phyloP scores from a whole-genome alignment of 345 rosid genomes.

The Erysimum cheiranthoides region DNA sequence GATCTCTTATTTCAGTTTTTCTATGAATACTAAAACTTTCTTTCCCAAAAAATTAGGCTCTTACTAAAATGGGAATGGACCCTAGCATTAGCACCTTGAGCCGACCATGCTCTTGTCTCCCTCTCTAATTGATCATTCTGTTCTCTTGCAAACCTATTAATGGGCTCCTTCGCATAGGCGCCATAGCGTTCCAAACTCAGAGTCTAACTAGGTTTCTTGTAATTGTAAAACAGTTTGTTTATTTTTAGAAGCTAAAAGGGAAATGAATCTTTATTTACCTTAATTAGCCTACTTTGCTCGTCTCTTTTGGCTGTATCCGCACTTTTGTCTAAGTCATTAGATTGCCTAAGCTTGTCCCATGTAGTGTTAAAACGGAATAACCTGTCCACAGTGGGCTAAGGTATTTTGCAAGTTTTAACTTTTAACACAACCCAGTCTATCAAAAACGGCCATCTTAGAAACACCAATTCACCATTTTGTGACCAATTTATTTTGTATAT shows the following conservation, averaged over 20 bases:
- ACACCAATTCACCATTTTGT: no score
- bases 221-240: slow-evolving; percentile 3
- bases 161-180: background rate
- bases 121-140: slow-evolving; percentile 8
- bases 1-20: no score
- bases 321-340: no score
- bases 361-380: no score
- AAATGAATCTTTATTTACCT: slow-evolving; percentile 1
- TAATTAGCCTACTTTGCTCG: slow-evolving; percentile 12
- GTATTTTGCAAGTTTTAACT: no score
- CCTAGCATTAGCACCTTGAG: no score
- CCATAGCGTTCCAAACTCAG: slow-evolving; percentile 7
- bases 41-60: background rate
- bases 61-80: no score
- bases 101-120: slow-evolving; percentile 17
- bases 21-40: background rate
- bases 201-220: slow-evolving; percentile 1
- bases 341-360: no score
- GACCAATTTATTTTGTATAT: slow-evolving; percentile 10
- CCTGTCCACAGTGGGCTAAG: no score
- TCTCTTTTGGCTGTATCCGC: no score
- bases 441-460: no score
- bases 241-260: background rate
- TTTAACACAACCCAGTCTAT: no score
- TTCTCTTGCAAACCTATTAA: slow-evolving; percentile 21